phyloP scores from a whole-genome alignment of 352 stramenopile genomes.

The Phytopythium helicoides region DNA sequence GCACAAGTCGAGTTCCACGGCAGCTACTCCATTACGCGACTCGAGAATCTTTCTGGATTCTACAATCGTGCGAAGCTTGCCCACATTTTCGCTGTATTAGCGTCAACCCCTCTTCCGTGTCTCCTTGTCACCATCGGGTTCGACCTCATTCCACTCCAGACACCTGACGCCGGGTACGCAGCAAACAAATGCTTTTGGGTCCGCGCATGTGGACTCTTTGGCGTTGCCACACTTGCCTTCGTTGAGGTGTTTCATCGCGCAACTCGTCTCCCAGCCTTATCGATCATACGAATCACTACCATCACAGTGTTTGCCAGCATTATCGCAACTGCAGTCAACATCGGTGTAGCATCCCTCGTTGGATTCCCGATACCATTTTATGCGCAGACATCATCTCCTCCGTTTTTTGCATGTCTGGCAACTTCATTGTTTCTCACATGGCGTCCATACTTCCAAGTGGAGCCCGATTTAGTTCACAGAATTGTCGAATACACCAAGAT shows the following conservation, averaged over 20 bases:
- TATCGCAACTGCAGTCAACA: no score
- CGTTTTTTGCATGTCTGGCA: conserved; percentile 1
- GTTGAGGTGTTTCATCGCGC: conserved; percentile 11
- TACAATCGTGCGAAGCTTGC: neutral
- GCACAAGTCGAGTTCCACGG: conserved; percentile 18
- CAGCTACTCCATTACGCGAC: conserved; percentile 7
- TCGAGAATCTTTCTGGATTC: conserved; percentile 8
- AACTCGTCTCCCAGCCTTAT: conserved; percentile 11
- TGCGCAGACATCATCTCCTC: conserved; percentile 1
- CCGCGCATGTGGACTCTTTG: conserved; percentile 15
- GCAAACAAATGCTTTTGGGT: conserved; percentile 14
- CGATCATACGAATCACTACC: neutral
- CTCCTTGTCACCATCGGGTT: conserved; percentile 7
- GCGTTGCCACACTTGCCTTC: conserved; percentile 6
- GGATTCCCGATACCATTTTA: conserved; percentile 17
- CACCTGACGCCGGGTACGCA: conserved; percentile 8
- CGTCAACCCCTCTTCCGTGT: conserved; percentile 12
- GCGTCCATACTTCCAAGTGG: conserved; percentile 9
- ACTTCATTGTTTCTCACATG: no score
- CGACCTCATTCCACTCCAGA: conserved; percentile 11
- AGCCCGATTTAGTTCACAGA: conserved; percentile 1
- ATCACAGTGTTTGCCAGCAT: conserved; percentile 8
- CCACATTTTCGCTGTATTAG: conserved; percentile 3
- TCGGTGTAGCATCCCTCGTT: conserved; percentile 6
- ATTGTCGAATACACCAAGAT: conserved; percentile 13